phyloP scores from a whole-genome alignment of 208 protist species.

The Eutreptiella sp. region DNA sequence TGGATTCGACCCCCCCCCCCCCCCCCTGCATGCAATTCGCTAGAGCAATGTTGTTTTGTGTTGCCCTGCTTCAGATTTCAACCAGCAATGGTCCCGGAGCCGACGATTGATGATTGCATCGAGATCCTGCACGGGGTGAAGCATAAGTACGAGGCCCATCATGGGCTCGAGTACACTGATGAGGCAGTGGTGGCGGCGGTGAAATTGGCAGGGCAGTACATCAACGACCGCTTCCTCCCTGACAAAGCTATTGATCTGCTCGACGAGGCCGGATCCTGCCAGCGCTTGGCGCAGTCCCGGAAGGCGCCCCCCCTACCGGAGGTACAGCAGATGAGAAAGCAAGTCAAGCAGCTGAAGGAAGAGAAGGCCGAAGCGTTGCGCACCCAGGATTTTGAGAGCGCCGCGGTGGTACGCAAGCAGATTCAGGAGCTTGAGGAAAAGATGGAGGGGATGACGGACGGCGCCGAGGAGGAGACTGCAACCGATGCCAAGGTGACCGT shows the following conservation, averaged over 20 bases:
- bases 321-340: slow-evolving; percentile 78
- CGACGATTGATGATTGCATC: slow-evolving; percentile 91
- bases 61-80: no score
- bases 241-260: slow-evolving; percentile 99
- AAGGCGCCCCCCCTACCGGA: no score
- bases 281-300: slow-evolving; percentile 81
- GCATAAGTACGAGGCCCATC: slow-evolving; percentile 83
- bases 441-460: slow-evolving; percentile 59
- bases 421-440: slow-evolving; percentile 59
- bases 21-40: no score
- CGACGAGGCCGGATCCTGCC: slow-evolving; percentile 87
- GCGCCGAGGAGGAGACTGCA: no score
- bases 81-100: slow-evolving; percentile 90
- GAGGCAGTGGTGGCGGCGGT: slow-evolving; percentile 71
- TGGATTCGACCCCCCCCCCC: no score
- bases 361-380: slow-evolving; percentile 89
- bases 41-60: no score
- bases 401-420: slow-evolving; percentile 65
- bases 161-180: slow-evolving; percentile 79
- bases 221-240: slow-evolving; percentile 90
- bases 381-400: no score
- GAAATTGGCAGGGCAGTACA: slow-evolving; percentile 77
- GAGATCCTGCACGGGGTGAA: slow-evolving; percentile 93
- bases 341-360: slow-evolving; percentile 81
- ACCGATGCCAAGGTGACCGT: slow-evolving; percentile 70